These are phyloP conservation scores for Fusarium oxysporum DNA, from an alignment of 2,329 filamentous ascomycete genomes.

Conservation along the genomic window DNA sequence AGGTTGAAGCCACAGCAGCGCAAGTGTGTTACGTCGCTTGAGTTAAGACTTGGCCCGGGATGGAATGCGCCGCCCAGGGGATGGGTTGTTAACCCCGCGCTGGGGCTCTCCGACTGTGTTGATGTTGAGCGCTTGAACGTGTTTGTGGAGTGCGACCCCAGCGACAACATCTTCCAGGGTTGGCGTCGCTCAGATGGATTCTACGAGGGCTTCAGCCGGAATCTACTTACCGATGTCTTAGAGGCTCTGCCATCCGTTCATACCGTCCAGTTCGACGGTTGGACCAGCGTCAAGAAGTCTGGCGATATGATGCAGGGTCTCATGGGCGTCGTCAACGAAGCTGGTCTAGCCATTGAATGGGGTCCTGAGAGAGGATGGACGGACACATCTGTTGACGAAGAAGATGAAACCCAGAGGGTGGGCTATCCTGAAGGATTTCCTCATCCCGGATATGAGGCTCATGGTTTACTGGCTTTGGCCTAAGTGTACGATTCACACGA, in stretches of 20 bases:
- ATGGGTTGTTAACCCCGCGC: constrained; percentile 74
- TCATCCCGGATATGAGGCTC: constrained; percentile 23
- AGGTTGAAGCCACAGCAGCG: constrained; percentile 72
- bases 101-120: constrained; percentile 72
- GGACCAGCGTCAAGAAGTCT: constrained; percentile 71
- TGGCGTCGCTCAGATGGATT: constrained; percentile 75
- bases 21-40: constrained; percentile 69
- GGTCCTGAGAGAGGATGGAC: constrained; percentile 76
- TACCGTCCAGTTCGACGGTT: constrained; percentile 77
- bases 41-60: constrained; percentile 78
- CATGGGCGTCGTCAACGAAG: constrained; percentile 61
- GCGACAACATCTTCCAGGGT: constrained; percentile 73
- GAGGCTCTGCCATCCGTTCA: constrained; percentile 66
- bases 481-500: constrained; percentile 7
- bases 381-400: constrained; percentile 54
- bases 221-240: constrained; percentile 68
- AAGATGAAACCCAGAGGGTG: neutral
- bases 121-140: constrained; percentile 71
- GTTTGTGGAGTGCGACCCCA: constrained; percentile 79
- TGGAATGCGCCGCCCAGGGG: constrained; percentile 77
- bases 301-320: constrained; percentile 74
- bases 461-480: constrained; percentile 22
- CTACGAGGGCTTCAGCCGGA: constrained; percentile 74
- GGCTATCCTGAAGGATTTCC: constrained; percentile 23
- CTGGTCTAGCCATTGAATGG: constrained; percentile 70